Conservation (phyloP, 2,329 filamentous ascomycete species). For the Beauveria sp. region DNA sequence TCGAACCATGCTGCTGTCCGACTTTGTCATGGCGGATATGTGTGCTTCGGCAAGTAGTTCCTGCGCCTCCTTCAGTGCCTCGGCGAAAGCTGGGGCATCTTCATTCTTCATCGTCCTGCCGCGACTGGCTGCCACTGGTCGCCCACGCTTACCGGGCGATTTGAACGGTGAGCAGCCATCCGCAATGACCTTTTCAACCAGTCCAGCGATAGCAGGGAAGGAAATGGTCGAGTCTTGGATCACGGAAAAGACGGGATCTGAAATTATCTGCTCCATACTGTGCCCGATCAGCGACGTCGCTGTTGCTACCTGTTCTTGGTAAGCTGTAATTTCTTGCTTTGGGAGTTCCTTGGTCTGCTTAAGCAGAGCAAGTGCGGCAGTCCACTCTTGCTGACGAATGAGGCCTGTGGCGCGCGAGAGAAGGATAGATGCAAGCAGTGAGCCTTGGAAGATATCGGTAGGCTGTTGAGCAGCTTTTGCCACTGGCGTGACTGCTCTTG, state of each 20-base stretch:
- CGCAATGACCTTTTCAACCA: slow-evolving; percentile 31
- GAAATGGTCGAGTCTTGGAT: slow-evolving; percentile 90
- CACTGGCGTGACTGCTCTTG: slow-evolving; percentile 20
- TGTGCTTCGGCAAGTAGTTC: slow-evolving; percentile 59
- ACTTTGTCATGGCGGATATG: slow-evolving; percentile 42
- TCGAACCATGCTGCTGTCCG: slow-evolving; percentile 54
- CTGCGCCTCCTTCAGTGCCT: slow-evolving; percentile 57
- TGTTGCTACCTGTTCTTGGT: slow-evolving; percentile 51
- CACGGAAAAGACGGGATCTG: slow-evolving; percentile 79
- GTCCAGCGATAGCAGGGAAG: slow-evolving; percentile 58
- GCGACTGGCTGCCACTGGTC: slow-evolving; percentile 15
- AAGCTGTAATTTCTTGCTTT: slow-evolving; percentile 30
- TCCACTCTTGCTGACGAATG: slow-evolving; percentile 46
- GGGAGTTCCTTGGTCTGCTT: slow-evolving; percentile 39
- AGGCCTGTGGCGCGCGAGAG: slow-evolving; percentile 35
- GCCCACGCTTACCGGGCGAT: slow-evolving; percentile 27
- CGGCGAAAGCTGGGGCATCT: slow-evolving; percentile 39
- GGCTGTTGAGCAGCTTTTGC: slow-evolving; percentile 17
- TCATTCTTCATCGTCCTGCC: slow-evolving; percentile 25
- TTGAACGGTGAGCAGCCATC: slow-evolving; percentile 30
- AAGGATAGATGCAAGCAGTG: slow-evolving; percentile 27
- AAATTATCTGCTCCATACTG: slow-evolving; percentile 64
- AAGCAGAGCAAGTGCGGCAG: slow-evolving; percentile 49
- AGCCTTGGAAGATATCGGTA: slow-evolving; percentile 29
- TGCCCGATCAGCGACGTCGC: slow-evolving; percentile 62